phyloP scores from a whole-genome alignment of 2,329 filamentous ascomycete genomes.

The Botryotinia calthae region DNA sequence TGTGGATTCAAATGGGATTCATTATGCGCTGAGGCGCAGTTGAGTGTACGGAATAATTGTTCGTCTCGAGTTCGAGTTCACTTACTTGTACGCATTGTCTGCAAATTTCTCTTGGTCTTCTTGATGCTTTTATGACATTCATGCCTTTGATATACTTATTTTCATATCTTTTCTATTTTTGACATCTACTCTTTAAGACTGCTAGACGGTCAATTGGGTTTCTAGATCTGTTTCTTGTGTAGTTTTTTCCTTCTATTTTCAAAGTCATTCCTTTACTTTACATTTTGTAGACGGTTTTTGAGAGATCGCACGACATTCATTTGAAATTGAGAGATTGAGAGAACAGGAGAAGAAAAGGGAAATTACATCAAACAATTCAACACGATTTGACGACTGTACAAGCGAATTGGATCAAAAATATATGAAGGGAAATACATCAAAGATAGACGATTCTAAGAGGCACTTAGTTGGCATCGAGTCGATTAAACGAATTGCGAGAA shows the following conservation, averaged over 20 bases:
- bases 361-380: no score
- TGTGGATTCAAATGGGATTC: not conserved
- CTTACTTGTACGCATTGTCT: not conserved
- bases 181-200: not conserved
- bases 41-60: not conserved
- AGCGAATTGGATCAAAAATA: not conserved
- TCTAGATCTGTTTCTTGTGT: not conserved
- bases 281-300: not conserved
- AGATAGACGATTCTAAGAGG: not conserved
- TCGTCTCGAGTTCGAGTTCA: not conserved
- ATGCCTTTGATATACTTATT: conserved; percentile 4
- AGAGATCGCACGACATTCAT: not conserved
- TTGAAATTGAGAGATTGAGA: not conserved
- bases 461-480: not conserved
- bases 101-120: not conserved
- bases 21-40: not conserved
- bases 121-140: not conserved
- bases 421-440: not conserved
- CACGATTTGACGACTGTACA: not conserved
- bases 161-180: not conserved
- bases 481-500: not conserved
- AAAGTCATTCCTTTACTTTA: conserved; percentile 10
- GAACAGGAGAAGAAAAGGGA: not conserved
- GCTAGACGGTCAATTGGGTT: not conserved
- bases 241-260: not conserved